Evolutionary conservation across 2,329 filamentous ascomycete genomes (phyloP).

Genomic region (Mariannaea sp.): DNA sequence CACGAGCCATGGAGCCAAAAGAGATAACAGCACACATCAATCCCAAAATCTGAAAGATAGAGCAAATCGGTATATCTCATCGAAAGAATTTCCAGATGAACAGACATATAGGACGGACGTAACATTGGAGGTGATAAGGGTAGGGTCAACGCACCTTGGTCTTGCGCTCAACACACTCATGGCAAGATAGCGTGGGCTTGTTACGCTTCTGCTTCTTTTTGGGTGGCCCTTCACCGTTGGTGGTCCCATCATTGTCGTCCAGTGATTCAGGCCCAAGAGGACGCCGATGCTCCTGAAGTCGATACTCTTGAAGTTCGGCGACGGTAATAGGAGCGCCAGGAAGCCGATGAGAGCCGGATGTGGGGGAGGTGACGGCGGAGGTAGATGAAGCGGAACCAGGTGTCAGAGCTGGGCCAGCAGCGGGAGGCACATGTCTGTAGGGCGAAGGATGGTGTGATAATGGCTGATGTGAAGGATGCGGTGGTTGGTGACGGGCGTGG

Average conservation of each 20-base stretch:
- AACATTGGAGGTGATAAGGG: slow-evolving; percentile 9
- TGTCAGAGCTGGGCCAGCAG: slow-evolving; percentile 32
- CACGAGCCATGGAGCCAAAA: slow-evolving; percentile 9
- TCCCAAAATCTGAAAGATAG: slow-evolving; percentile 17
- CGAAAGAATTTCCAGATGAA: slow-evolving; percentile 8
- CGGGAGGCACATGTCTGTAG: slow-evolving; percentile 27
- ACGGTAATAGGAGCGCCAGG: slow-evolving; percentile 29
- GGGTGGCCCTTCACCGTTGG: slow-evolving; percentile 46
- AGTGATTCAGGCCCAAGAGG: slow-evolving; percentile 13
- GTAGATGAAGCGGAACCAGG: slow-evolving; percentile 36
- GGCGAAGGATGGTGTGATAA: slow-evolving; percentile 24
- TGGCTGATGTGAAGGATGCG: slow-evolving; percentile 21
- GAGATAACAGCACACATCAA: slow-evolving; percentile 4
- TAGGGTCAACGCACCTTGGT: slow-evolving; percentile 65
- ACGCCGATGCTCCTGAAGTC: slow-evolving; percentile 24
- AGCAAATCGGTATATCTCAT: slow-evolving; percentile 26
- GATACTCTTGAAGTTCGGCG: slow-evolving; percentile 23
- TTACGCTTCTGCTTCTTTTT: slow-evolving; percentile 82
- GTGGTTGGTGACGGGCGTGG: slow-evolving; percentile 28
- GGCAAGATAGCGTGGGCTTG: slow-evolving; percentile 79
- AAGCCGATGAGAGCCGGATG: slow-evolving; percentile 32
- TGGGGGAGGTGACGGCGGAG: slow-evolving; percentile 34
- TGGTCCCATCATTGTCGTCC: slow-evolving; percentile 32
- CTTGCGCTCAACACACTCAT: slow-evolving; percentile 81
- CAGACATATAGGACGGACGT: slow-evolving; percentile 12